Base-by-base conservation (phyloP, 495 filamentous ascomycete genomes). In the Cenococcum geophilum region DNA sequence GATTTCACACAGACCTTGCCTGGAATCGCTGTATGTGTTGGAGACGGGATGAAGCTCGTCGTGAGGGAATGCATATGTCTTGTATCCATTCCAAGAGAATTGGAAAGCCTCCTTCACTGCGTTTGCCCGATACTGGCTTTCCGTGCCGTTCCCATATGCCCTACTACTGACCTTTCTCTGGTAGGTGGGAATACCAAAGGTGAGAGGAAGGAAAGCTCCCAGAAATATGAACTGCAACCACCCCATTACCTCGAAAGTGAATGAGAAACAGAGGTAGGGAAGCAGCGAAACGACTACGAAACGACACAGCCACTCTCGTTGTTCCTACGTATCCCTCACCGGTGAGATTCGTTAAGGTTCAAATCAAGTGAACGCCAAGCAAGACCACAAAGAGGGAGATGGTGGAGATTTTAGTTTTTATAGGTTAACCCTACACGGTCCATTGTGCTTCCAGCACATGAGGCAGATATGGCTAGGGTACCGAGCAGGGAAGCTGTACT, bases 81-180 rank as follows among this genome's bases (percentile, higher is more conserved):
- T 81, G 75, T 95, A 95, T 1, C 89, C 89, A 65, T 88, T 74
- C 89, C 89, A 96, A 2, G 90, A 85, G 69, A 83, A 81, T 27
- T 80, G 77, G 66, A 95, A 96, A 0, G 87, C 84, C 55, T 85
- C 80, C 68, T 87, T 89, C 25, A 95, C 82, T 1, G 88, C 86
- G 50, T 80, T 79, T 37, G 83, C 81, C 61, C 85, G 78, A 21
- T 74, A 63, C 23, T 20, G 53, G 8, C 51, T 25, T 16, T n/a
- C 11, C 1, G 49, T 48, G n/a, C 12, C 16, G 20, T 52, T 52
- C 21, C 21, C 58, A 34, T 27, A 42, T 37, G 5, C 20, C 37
- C 27, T 42, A 10, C 50, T 49, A 42, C 36, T 35, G 49, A 20
- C 1, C 18, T 45, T 18, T 14, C 40, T 45, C 40, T 18, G 14